phyloP scores from a whole-genome alignment of 345 rosid genomes.

The Adansonia digitata region DNA sequence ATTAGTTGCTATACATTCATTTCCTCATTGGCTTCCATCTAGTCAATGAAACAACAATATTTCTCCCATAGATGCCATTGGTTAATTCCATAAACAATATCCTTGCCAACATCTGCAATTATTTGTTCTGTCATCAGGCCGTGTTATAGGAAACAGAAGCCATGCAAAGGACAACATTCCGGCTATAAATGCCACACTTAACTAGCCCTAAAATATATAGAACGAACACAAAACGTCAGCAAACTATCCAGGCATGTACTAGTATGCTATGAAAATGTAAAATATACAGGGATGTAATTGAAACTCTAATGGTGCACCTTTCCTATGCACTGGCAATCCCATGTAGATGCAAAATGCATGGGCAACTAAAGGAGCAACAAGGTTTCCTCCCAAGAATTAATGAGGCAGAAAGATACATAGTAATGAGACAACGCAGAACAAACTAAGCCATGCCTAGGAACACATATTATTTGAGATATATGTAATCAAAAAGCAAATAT shows the following conservation, averaged over 20 bases:
- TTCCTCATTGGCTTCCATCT: background rate
- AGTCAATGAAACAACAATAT: background rate
- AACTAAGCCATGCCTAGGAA: background rate
- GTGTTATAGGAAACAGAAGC: conserved; percentile 63
- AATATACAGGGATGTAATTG: background rate
- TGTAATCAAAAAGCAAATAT: background rate
- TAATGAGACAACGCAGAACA: background rate
- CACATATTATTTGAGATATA: background rate
- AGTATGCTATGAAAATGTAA: background rate
- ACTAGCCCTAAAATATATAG: conserved; percentile 51
- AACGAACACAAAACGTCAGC: background rate
- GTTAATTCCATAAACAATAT: conserved; percentile 62
- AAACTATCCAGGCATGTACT: background rate
- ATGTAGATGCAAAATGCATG: conserved; percentile 81
- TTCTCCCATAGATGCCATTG: background rate
- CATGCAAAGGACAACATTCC: conserved; percentile 46
- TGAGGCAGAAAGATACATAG: background rate
- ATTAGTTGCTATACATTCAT: background rate
- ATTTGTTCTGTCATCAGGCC: conserved; percentile 43
- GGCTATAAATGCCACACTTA: conserved; percentile 45
- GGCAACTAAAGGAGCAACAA: conserved; percentile 62
- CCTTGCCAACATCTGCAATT: conserved; percentile 74
- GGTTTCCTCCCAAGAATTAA: conserved; percentile 52
- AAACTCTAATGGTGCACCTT: conserved; percentile 41
- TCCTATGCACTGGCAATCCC: conserved; percentile 73